Conservation (phyloP, 768 basidiomycete genomes). For the Suillus clintonianus region DNA sequence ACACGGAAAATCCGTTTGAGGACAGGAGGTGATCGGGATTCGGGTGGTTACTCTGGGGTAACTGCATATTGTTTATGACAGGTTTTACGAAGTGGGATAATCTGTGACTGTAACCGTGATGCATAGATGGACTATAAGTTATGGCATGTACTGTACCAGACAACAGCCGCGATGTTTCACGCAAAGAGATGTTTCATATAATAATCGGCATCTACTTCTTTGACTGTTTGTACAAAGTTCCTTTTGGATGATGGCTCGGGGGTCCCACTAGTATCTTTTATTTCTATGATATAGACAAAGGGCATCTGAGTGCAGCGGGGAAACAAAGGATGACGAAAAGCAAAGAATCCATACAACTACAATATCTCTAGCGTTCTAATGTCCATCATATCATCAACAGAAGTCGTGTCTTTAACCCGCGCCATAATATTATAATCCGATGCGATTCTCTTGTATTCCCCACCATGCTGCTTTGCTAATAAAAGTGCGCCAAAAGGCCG, state of each 20-base stretch:
- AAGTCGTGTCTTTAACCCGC: neutral
- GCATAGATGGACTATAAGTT: neutral
- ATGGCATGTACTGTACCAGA: neutral
- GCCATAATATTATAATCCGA: neutral
- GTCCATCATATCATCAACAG: neutral
- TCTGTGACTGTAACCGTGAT: neutral
- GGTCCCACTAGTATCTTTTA: too few relatives aligned
- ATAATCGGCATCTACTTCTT: neutral
- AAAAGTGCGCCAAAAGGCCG: neutral
- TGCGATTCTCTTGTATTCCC: slow-evolving; percentile 5
- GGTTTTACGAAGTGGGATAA: neutral
- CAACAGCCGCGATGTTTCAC: neutral
- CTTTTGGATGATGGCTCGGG: neutral
- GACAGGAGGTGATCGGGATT: slow-evolving; percentile 32
- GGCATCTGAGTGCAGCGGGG: too few relatives aligned
- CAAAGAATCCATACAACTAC: neutral
- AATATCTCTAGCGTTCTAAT: neutral
- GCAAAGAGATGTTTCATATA: neutral
- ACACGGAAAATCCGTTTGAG: slow-evolving; percentile 76
- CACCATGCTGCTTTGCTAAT: neutral
- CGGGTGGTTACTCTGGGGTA: neutral
- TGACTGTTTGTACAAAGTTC: neutral
- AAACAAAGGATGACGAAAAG: too few relatives aligned
- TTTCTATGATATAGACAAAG: too few relatives aligned
- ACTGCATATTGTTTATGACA: too few relatives aligned